These are phyloP conservation scores for Fomitopsis schrenkii DNA, from an alignment of 1,284 basidiomycete genomes.

Conservation along the genomic window DNA sequence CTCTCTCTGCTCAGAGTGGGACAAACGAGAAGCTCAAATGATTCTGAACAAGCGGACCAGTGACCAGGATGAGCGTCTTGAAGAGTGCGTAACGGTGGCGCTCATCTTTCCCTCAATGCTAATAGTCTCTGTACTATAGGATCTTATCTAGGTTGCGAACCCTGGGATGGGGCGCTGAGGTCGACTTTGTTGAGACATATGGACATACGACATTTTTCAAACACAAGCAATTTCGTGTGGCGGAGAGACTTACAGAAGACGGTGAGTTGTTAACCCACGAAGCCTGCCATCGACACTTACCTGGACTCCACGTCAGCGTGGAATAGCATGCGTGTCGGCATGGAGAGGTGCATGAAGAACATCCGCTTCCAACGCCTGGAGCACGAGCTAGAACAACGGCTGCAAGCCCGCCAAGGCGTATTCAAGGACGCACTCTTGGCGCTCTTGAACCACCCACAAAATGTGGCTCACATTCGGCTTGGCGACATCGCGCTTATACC, in stretches of 20 bases:
- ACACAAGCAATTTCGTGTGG: neutral
- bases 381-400: neutral
- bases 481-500: neutral
- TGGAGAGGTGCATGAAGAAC: neutral
- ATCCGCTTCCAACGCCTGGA: neutral
- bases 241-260: neutral
- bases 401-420: neutral
- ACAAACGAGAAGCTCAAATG: neutral
- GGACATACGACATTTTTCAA: neutral
- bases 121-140: neutral
- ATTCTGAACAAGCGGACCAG: neutral
- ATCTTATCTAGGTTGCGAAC: neutral
- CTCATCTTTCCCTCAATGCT: neutral
- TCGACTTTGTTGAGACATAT: neutral
- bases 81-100: neutral
- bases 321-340: neutral
- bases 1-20: neutral
- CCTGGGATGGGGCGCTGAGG: neutral
- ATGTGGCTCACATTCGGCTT: neutral
- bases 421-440: neutral
- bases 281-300: neutral
- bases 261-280: neutral
- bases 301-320: neutral
- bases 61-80: neutral
- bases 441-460: neutral